phyloP scores from a whole-genome alignment of 1,139 yeast species.

The Lodderomyces jiufengensis region DNA sequence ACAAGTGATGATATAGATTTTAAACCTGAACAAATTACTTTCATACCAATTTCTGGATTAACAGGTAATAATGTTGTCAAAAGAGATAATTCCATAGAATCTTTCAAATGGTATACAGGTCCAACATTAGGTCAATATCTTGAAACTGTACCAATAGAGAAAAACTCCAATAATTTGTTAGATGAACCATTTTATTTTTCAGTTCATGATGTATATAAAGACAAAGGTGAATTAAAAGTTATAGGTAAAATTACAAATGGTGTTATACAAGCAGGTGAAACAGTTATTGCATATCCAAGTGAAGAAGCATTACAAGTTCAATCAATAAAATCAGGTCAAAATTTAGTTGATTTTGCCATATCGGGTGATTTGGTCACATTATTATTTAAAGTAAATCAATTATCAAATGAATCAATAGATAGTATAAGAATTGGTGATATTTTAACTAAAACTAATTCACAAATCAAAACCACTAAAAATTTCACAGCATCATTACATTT shows the following conservation, averaged over 20 bases:
- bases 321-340: constrained; percentile 25
- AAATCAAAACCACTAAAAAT: constrained; percentile 44
- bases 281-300: constrained; percentile 57
- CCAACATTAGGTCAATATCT: constrained; percentile 61
- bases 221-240: constrained; percentile 42
- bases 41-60: constrained; percentile 85
- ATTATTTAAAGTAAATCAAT: constrained; percentile 45
- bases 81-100: constrained; percentile 25
- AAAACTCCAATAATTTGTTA: constrained; percentile 19
- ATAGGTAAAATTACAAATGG: constrained; percentile 79
- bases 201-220: constrained; percentile 41
- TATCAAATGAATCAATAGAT: constrained; percentile 49
- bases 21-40: constrained; percentile 44
- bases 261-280: constrained; percentile 71
- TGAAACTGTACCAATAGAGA: constrained; percentile 30
- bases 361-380: constrained; percentile 70
- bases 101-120: constrained; percentile 61
- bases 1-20: constrained; percentile 58
- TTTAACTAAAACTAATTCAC: constrained; percentile 47
- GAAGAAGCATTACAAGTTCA: constrained; percentile 34
- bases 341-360: constrained; percentile 44
- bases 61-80: constrained; percentile 77
- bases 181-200: constrained; percentile 46
- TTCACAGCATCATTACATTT: constrained; percentile 59
- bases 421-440: constrained; percentile 65